phyloP scores from a whole-genome alignment of 2,329 filamentous ascomycete genomes.

The Calonectria ilicicola region DNA sequence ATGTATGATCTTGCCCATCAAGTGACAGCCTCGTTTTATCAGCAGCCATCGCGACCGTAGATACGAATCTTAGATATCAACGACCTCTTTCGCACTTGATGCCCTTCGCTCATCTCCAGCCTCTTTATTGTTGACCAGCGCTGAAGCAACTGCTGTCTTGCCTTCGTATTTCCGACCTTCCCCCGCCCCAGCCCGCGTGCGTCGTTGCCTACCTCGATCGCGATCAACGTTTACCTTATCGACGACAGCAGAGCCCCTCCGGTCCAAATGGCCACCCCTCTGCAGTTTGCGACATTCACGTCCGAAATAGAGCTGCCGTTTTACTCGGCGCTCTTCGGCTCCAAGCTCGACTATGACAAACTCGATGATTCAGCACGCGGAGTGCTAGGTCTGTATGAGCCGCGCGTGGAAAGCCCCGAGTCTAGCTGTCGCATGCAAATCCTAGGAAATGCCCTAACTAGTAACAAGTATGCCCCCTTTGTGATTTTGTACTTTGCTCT shows the following conservation, averaged over 20 bases:
- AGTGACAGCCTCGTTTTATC: constrained; percentile 41
- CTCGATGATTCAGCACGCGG: constrained; percentile 93
- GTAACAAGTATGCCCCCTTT: constrained; percentile 74
- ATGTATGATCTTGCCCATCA: constrained; percentile 36
- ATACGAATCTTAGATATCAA: not conserved
- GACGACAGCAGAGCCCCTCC: not conserved
- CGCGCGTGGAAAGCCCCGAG: constrained; percentile 78
- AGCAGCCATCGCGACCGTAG: constrained; percentile 23
- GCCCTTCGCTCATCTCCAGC: not conserved
- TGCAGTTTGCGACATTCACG: constrained; percentile 87
- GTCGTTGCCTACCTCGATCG: constrained; percentile 21
- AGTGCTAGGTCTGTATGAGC: constrained; percentile 89
- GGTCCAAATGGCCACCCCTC: constrained; percentile 61
- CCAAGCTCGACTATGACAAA: constrained; percentile 97
- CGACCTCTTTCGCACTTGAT: not conserved
- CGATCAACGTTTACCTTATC: constrained; percentile 1
- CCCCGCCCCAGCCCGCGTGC: constrained; percentile 28
- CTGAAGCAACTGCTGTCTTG: constrained; percentile 23
- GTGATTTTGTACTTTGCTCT: constrained; percentile 32
- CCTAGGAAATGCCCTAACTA: constrained; percentile 86
- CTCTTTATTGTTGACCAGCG: not conserved
- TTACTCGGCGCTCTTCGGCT: constrained; percentile 90
- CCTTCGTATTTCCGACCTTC: constrained; percentile 21
- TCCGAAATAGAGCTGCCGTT: constrained; percentile 97
- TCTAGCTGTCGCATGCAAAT: constrained; percentile 92